Evolutionary conservation across 768 basidiomycete species (phyloP).

Genomic region (Scleroderma bovista): DNA sequence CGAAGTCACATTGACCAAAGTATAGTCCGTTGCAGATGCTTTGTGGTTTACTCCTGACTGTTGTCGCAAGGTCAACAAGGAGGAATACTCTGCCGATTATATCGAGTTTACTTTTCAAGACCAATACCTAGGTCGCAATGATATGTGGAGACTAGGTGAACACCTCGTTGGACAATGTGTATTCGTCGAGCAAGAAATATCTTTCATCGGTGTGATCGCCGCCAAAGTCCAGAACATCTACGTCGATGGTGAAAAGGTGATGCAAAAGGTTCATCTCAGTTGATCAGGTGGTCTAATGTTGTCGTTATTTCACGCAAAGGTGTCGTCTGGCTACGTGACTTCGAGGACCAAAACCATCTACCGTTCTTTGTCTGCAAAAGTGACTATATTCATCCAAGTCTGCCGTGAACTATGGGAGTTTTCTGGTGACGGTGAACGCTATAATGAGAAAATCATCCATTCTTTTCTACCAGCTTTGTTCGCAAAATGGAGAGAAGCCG

Average conservation of each 20-base stretch:
- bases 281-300: not conserved
- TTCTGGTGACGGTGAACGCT: conserved; percentile 91
- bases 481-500: conserved; percentile 72
- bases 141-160: conserved; percentile 94
- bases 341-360: conserved; percentile 83
- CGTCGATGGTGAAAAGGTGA: conserved; percentile 60
- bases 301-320: conserved; percentile 37
- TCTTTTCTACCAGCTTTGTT: conserved; percentile 92
- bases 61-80: conserved; percentile 55
- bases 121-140: conserved; percentile 91
- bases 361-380: conserved; percentile 85
- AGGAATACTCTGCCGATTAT: conserved; percentile 59
- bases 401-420: conserved; percentile 97
- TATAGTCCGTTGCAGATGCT: conserved; percentile 12
- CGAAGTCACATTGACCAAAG: conserved; percentile 72
- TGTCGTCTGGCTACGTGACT: conserved; percentile 77
- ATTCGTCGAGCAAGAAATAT: conserved; percentile 78
- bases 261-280: conserved; percentile 5
- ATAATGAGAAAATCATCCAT: conserved; percentile 96
- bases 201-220: conserved; percentile 75
- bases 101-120: conserved; percentile 92
- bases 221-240: conserved; percentile 82
- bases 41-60: conserved; percentile 10
- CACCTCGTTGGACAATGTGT: conserved; percentile 76
- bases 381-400: conserved; percentile 94